Base-by-base conservation (phyloP, 345 rosid genomes). In the Diplotaxis tenuifolia region DNA sequence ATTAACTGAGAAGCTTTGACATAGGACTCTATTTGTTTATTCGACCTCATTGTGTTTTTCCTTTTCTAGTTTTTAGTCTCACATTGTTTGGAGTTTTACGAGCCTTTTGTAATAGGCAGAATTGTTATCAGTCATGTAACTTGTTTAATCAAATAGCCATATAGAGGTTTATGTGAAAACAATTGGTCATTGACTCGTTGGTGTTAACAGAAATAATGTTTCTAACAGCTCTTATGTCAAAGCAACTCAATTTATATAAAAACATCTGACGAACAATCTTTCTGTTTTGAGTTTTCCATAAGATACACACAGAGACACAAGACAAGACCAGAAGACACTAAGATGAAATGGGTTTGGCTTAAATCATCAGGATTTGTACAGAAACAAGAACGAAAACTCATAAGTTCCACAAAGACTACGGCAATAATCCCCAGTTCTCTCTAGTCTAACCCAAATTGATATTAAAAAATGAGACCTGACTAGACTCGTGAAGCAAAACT, bases 1-100 rank as follows among this genome's bases (percentile, higher is more conserved):
- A 76, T 75, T 90, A 84, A 88, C 96, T 4, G 92, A 90, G 82
- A 87, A 81, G 79, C 89, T 94, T 15, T 89, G 81, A 85, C 15
- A 4, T 23, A 23, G 1, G 3, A 23, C 25, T 23, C 25, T n/a
- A n/a, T n/a, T n/a, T n/a, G n/a, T n/a, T 23, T 58, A 53, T 58
- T 63, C 61, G 25, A 19, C 45, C 45, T 65, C 59, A 45, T 22
- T 49, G 67, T 75, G 73, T 68, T 68, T 55, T 59, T 19, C 27
- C 6, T 50, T 34, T 9, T 40, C 47, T 34, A 52, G 57, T 75
- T 34, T 18, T 15, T 27, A 25, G 18, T 52, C 64, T 54, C 22
- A 50, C 68, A 61, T 31, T 54, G 29, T 68, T 75, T 53, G 58
- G 65, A 68, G 2, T 10, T 54, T 53, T 75, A 75, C 64, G 21